Percentiles rank a stretch among this genome's conserved stretches.
Evolutionary conservation across 345 rosid species (phyloP).

Genomic region (Boechera divaricarpa): DNA sequence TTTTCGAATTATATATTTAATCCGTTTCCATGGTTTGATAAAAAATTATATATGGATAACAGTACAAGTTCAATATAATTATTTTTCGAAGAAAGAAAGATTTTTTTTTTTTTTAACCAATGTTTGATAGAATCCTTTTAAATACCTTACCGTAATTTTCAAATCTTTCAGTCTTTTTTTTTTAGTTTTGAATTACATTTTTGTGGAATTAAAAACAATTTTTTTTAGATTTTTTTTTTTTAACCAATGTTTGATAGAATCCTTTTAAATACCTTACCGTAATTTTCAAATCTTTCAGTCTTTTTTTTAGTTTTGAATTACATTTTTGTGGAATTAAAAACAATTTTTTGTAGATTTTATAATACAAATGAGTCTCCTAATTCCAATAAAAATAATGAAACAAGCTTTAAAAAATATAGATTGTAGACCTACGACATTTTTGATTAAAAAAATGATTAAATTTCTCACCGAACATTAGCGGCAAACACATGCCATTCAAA

Average conservation of each 20-base stretch:
- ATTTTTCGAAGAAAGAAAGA: too few species aligned
- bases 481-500: slow-evolving; percentile 25
- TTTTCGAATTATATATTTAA: too few species aligned
- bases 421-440: not conserved
- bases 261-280: too few species aligned
- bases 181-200: not conserved
- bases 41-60: too few species aligned
- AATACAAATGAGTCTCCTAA: not conserved
- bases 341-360: too few species aligned
- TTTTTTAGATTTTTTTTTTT: too few species aligned
- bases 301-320: too few species aligned
- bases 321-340: not conserved
- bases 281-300: not conserved
- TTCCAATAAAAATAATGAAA: not conserved
- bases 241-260: not conserved
- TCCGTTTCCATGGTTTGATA: too few species aligned
- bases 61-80: too few species aligned
- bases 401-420: not conserved
- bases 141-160: not conserved
- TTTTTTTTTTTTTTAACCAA: too few species aligned
- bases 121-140: not conserved
- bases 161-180: too few species aligned
- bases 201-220: not conserved
- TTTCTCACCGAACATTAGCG: slow-evolving; percentile 23
- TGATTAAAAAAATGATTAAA: not conserved